Base-by-base conservation (phyloP, 164 flowering plant species). In the Hamamelis virginiana region DNA sequence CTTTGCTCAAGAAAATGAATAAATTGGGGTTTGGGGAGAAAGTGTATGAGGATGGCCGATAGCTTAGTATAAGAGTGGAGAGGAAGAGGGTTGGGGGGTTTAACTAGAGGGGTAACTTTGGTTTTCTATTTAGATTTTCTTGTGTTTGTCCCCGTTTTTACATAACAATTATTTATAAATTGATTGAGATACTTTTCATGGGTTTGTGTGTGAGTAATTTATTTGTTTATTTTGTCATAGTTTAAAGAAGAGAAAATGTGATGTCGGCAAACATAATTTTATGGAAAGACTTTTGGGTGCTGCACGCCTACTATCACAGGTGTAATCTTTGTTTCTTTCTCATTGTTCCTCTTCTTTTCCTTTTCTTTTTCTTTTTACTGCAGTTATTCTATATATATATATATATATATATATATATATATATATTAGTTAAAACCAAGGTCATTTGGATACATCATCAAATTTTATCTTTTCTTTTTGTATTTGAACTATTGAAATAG, bases 281-380 rank as follows among this genome's bases (percentile, higher is more conserved):
- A 62, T 84, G 83, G 97, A 91, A 70, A 82, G 86, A 51, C 90
- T 91, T 62, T 68, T 84, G 63, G 98, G 97, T 73, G 85, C 81
- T 72, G 89, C 90, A 48, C 87, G 94, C 22, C 71, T 91, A 45
- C 77, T 93, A 19, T 84, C 91, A 65, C 81, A 83, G 91, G 97
- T 89, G 28, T 19, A 21, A 1, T 27, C 57, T 60, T 19, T 27
- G 6, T 53, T 64, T 67, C n/a, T 45, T 3, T 63, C 46, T 21
- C 4, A 23, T 22, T 0, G 50, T 61, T 19, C 45, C 26, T 58
- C 23, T 41, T 23, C 3, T 43, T 68, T 59, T 28, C 26, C 21
- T 60, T 46, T 43, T 47, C 25, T 45, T 53, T 1, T 50, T 47
- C 19, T 69, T 45, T 44, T 23, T 15, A 44, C 9, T 19, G 25